phyloP scores from a whole-genome alignment of 1,284 basidiomycete species.

The Trichosporon sp. region DNA sequence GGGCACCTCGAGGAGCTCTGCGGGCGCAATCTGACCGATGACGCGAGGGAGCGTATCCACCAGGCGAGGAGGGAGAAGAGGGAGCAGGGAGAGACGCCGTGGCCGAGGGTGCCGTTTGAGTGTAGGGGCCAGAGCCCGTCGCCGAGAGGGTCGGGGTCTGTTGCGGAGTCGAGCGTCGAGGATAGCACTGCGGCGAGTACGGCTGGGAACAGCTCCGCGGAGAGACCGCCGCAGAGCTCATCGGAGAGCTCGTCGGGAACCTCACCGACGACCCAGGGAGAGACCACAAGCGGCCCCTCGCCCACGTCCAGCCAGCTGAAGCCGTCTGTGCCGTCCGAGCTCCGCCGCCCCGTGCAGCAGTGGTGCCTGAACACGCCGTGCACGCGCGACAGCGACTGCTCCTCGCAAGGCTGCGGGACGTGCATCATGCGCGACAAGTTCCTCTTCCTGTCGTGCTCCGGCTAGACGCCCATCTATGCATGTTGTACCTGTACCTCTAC shows the following conservation, averaged over 20 bases:
- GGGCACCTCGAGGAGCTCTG: neutral
- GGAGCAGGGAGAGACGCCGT: neutral
- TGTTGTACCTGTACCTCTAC: neutral
- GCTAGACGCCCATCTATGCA: neutral
- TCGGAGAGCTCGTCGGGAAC: neutral
- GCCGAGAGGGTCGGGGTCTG: neutral
- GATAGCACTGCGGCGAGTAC: too few relatives aligned
- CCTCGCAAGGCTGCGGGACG: neutral
- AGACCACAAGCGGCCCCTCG: too few relatives aligned
- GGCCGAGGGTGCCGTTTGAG: neutral
- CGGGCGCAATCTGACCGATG: neutral
- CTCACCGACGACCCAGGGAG: too few relatives aligned
- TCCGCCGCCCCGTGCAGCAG: neutral
- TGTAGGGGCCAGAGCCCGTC: neutral
- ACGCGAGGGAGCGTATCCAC: neutral
- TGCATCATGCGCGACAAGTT: constrained; percentile 1
- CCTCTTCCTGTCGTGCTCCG: neutral
- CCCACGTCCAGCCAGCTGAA: neutral
- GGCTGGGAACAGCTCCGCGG: neutral
- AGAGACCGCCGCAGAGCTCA: neutral
- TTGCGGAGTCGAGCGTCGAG: too few relatives aligned
- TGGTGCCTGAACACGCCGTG: neutral
- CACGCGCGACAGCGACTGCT: neutral
- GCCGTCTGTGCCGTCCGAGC: neutral
- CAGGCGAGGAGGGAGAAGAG: neutral